Evolutionary conservation across 164 flowering plant species (phyloP).

Genomic region (Tetrastigma voinierianum): DNA sequence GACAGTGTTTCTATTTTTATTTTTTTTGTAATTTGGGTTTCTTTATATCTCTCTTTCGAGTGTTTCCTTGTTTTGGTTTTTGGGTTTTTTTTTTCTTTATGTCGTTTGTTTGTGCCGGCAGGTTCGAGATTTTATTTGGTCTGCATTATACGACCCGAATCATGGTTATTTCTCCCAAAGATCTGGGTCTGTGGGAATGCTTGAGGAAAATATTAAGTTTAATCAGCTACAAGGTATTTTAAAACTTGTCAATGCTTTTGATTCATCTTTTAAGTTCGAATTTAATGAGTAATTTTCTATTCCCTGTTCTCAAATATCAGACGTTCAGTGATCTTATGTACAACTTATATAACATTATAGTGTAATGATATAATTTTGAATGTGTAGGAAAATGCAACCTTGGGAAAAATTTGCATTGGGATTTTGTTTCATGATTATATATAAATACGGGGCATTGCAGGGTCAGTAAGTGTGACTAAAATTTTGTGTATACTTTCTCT

Average conservation of each 20-base stretch:
- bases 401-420: background rate
- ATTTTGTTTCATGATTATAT: background rate
- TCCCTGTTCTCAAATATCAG: no score
- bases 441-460: no score
- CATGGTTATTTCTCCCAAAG: conserved; percentile 87
- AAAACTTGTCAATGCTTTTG: background rate
- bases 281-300: no score
- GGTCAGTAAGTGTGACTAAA: no score
- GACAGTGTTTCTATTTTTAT: background rate
- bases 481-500: no score
- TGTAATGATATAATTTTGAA: no score
- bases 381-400: background rate
- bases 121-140: conserved; percentile 90
- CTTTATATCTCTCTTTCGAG: background rate
- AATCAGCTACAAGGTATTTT: conserved; percentile 68
- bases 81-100: background rate
- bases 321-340: no score
- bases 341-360: no score
- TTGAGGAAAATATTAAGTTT: conserved; percentile 74
- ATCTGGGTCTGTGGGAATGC: conserved; percentile 78
- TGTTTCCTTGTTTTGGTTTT: background rate
- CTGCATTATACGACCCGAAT: conserved; percentile 75
- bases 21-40: background rate
- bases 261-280: no score
- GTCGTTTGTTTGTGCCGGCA: conserved; percentile 18